Evolutionary conservation across 805 yeast genomes (phyloP).

Genomic region (Yueomyces sp.): DNA sequence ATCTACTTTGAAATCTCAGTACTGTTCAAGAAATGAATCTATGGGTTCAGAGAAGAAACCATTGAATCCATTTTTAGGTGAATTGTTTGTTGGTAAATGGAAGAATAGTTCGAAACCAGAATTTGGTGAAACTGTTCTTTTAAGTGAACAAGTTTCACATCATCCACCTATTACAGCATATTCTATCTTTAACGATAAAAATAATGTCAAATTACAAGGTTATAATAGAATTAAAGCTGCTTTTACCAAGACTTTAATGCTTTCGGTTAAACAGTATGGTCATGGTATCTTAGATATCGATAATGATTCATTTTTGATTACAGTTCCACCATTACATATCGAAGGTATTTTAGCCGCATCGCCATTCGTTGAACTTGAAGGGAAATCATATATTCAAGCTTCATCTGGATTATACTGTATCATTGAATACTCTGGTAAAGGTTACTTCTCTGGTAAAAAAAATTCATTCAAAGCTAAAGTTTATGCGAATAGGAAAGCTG

Average conservation of each 20-base stretch:
- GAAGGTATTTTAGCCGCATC: slow-evolving; percentile 84
- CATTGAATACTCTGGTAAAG: slow-evolving; percentile 78
- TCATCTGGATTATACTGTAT: slow-evolving; percentile 68
- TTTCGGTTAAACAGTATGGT: slow-evolving; percentile 82
- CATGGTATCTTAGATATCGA: slow-evolving; percentile 64
- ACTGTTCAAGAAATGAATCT: slow-evolving; percentile 79
- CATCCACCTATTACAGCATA: slow-evolving; percentile 97
- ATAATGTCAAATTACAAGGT: slow-evolving; percentile 64
- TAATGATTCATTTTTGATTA: slow-evolving; percentile 56
- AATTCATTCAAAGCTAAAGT: slow-evolving; percentile 85
- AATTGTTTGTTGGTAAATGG: slow-evolving; percentile 85
- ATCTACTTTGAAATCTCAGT: slow-evolving; percentile 81
- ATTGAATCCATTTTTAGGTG: slow-evolving; percentile 89
- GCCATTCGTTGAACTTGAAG: slow-evolving; percentile 90
- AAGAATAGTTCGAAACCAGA: slow-evolving; percentile 35
- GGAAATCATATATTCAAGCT: slow-evolving; percentile 69
- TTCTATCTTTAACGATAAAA: slow-evolving; percentile 57
- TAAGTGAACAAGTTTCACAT: slow-evolving; percentile 89
- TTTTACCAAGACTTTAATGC: slow-evolving; percentile 56
- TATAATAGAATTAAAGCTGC: slow-evolving; percentile 80
- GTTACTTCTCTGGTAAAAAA: slow-evolving; percentile 89
- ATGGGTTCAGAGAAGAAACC: slow-evolving; percentile 94
- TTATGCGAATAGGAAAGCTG: slow-evolving; percentile 35
- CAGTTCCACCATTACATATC: slow-evolving; percentile 85
- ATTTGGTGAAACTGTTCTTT: slow-evolving; percentile 64